Conservation (phyloP, 768 basidiomycete genomes). For the Boletus huronensis region DNA sequence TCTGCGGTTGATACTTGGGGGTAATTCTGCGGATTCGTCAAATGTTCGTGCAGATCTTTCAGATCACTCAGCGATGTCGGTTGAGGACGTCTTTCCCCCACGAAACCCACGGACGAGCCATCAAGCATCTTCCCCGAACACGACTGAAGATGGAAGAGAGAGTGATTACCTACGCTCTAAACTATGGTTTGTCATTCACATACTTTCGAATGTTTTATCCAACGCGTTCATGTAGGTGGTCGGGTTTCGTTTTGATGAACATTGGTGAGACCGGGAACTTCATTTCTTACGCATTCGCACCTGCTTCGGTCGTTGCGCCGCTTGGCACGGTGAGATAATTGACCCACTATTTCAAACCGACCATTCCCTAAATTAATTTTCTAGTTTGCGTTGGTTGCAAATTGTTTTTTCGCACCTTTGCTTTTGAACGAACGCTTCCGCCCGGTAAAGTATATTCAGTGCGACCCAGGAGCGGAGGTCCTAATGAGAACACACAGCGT, state of each 20-base stretch:
- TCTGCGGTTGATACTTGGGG: slow-evolving; percentile 16
- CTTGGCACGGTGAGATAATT: slow-evolving; percentile 76
- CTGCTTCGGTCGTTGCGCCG: slow-evolving; percentile 91
- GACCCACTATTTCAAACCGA: neutral
- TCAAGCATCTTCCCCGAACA: slow-evolving; percentile 15
- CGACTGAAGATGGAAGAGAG: slow-evolving; percentile 45
- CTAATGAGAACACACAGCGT: slow-evolving; percentile 42
- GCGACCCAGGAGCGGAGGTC: neutral
- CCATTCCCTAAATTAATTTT: neutral
- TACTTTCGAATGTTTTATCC: neutral
- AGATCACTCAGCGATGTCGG: slow-evolving; percentile 27
- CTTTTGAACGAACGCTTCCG: slow-evolving; percentile 82
- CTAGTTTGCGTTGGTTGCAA: slow-evolving; percentile 89
- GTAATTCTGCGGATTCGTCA: slow-evolving; percentile 2
- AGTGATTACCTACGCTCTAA: slow-evolving; percentile 80
- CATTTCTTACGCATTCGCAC: slow-evolving; percentile 84
- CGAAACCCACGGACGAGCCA: slow-evolving; percentile 2
- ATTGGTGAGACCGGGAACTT: slow-evolving; percentile 91
- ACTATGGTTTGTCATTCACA: slow-evolving; percentile 56
- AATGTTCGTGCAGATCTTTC: neutral
- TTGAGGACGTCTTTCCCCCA: slow-evolving; percentile 38
- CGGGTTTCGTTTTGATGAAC: slow-evolving; percentile 85
- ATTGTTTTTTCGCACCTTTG: slow-evolving; percentile 89
- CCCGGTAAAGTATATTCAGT: slow-evolving; percentile 43
- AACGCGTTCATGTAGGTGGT: slow-evolving; percentile 59